Evolutionary conservation across 2,329 filamentous ascomycete genomes (phyloP), one percentile per base, ranked within the genome.

Genomic region (Arthrobotrys sinensis): DNA sequence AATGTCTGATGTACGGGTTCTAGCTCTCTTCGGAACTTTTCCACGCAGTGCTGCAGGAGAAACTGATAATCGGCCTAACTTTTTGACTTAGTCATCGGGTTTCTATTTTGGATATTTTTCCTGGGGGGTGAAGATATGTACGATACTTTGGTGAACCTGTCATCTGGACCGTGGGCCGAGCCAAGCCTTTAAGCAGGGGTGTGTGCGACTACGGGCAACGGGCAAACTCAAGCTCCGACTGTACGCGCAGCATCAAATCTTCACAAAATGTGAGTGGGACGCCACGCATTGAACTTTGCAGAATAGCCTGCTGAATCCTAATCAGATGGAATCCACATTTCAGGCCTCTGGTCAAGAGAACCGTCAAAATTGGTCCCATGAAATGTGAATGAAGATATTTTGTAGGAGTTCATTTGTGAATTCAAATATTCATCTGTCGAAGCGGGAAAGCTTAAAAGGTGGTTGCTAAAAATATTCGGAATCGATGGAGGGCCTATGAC

Each of bases 391-490:
- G 10, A 4, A 38, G 32, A 12, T 11, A 19, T 5, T 38, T 6
- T n/a, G 32, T 16, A 16, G 40, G 28, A 38, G 14, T n/a, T 34
- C 19, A n/a, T 34, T 14, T 28, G 24, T 28, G 24, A 2, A 28
- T 4, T 28, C 24, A 28, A 19, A 11, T 36, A 12, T 10, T 55
- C 32, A 28, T 32, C 14, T 53, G 28, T 50, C 3, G n/a, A 19
- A 7, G 32, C n/a, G 36, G 60, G 38, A 72, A 66, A 46, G 16
- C 48, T 65, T 52, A 55, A 72, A 72, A 72, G 68, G 57, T 57
- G 46, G 73, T 62, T 77, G 50, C 73, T 77, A 77, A 77, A 77
- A 77, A 77, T 77, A 77, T 45, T 71, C 66, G 66, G 16, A 0
- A 34, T 48, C 53, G 3, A 55, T 36, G 71, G 46, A 28, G 19